phyloP scores from a whole-genome alignment of 129 eudicot species.

The sunflower (Helianthus annuus) region HanXRQr2.0-SUNRISE NC_035445.2:172191569-172192068 shows the following conservation, averaged over 20 bases:
- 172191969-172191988: background rate
- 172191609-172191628: background rate
- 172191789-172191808: background rate
- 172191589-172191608: background rate
- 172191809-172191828: background rate
- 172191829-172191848: background rate
- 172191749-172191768: background rate
- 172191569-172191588: background rate
- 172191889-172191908: background rate
- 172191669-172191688: background rate
- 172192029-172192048: background rate
- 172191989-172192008: background rate
- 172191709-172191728: background rate
- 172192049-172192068: background rate
- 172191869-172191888: background rate
- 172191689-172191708: background rate
- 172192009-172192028: background rate
- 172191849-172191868: background rate
- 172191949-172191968: background rate
- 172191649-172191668: background rate
- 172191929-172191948: background rate
- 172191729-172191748: background rate
- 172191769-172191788: background rate
- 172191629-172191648: background rate
- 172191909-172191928: background rate